Evolutionary conservation across 2,329 filamentous ascomycete genomes (phyloP).

Genomic region (Aspergillus sp.): DNA sequence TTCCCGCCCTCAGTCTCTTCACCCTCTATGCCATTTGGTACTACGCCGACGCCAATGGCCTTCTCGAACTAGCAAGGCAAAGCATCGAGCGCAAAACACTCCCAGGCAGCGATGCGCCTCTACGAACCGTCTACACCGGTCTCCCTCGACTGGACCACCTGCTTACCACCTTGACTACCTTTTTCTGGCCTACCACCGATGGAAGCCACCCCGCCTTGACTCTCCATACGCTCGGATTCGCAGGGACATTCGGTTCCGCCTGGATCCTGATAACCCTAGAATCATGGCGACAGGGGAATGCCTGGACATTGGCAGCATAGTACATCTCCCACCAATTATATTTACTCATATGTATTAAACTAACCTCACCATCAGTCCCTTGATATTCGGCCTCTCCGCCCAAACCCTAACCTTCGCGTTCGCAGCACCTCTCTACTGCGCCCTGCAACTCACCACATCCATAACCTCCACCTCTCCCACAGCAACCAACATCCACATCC

Average conservation of each 20-base stretch:
- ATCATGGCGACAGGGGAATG: constrained; percentile 48
- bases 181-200: constrained; percentile 45
- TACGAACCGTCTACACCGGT: constrained; percentile 39
- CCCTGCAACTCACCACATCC: constrained; percentile 48
- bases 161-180: constrained; percentile 35
- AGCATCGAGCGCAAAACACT: constrained; percentile 28
- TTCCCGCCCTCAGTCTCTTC: constrained; percentile 34
- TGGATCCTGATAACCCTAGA: constrained; percentile 50
- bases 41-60: constrained; percentile 36
- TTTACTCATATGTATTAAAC: neutral
- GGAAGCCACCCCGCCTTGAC: constrained; percentile 38
- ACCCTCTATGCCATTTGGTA: constrained; percentile 38
- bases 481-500: constrained; percentile 36
- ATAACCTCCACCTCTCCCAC: constrained; percentile 40
- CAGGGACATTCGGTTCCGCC: constrained; percentile 44
- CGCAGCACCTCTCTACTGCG: constrained; percentile 46
- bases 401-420: constrained; percentile 50
- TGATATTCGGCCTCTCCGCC: constrained; percentile 43
- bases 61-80: constrained; percentile 22
- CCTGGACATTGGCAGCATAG: constrained; percentile 44
- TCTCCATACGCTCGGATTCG: constrained; percentile 42
- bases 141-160: constrained; percentile 34
- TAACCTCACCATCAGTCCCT: constrained; percentile 28
- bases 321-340: constrained; percentile 21
- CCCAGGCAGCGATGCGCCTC: constrained; percentile 27